Conservation (phyloP, 352 stramenopile genomes). For the Phytophthora foliorum region DNA sequence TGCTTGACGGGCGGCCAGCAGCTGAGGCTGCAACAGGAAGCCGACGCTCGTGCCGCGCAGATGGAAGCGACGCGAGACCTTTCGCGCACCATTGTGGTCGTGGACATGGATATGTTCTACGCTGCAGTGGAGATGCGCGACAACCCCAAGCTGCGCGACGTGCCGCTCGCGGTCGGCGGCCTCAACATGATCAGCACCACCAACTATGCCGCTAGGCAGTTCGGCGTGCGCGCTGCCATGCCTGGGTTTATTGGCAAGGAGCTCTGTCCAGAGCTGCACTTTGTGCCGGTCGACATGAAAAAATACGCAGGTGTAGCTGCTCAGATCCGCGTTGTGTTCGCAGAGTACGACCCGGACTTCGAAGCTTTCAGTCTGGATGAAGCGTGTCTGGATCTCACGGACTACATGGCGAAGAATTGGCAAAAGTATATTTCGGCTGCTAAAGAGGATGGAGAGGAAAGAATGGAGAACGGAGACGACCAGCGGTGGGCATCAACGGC, state of each 20-base stretch:
- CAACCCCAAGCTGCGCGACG: slow-evolving; percentile 85
- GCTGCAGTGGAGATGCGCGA: slow-evolving; percentile 96
- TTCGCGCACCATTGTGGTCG: slow-evolving; percentile 87
- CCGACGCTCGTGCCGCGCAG: slow-evolving; percentile 52
- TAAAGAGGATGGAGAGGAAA: slow-evolving; percentile 23
- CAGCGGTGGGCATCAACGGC: slow-evolving; percentile 17
- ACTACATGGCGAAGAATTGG: slow-evolving; percentile 84
- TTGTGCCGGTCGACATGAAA: slow-evolving; percentile 91
- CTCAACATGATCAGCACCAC: slow-evolving; percentile 96
- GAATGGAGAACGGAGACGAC: slow-evolving; percentile 8
- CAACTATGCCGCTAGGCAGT: slow-evolving; percentile 96
- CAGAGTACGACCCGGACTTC: slow-evolving; percentile 95
- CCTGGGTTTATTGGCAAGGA: slow-evolving; percentile 97
- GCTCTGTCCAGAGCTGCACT: slow-evolving; percentile 94
- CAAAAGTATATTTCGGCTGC: slow-evolving; percentile 40
- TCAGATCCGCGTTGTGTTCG: slow-evolving; percentile 87
- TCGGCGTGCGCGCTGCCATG: slow-evolving; percentile 96
- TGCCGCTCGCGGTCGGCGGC: slow-evolving; percentile 94
- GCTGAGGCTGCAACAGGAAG: slow-evolving; percentile 48
- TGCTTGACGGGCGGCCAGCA: slow-evolving; percentile 53
- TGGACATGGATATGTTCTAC: slow-evolving; percentile 99
- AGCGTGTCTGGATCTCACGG: slow-evolving; percentile 95
- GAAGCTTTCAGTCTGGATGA: slow-evolving; percentile 95
- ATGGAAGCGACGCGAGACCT: slow-evolving; percentile 69
- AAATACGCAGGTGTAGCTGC: slow-evolving; percentile 91